Percentiles rank a stretch among this genome's conserved stretches.
Evolutionary conservation across 1,284 basidiomycete species (phyloP).

Genomic region (Moesziomyces sp.): DNA sequence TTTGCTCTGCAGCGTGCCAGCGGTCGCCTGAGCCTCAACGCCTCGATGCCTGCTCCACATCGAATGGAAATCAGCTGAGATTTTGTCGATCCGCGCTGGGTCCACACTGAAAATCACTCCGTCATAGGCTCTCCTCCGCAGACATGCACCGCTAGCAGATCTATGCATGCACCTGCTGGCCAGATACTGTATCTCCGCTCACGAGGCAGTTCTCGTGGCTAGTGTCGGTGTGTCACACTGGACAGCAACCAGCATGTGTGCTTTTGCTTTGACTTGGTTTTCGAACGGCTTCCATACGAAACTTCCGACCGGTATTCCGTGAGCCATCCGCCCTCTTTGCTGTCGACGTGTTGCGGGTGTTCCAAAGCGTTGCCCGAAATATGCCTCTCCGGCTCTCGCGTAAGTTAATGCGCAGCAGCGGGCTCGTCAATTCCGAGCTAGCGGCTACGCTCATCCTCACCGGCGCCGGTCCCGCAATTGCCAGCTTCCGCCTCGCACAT

Average conservation of each 20-base stretch:
- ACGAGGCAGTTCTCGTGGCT: too few species aligned
- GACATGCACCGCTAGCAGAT: neutral
- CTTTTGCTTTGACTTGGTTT: neutral
- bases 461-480: too few species aligned
- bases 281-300: slow-evolving; percentile 7
- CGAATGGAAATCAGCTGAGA: neutral
- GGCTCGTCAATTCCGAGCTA: too few species aligned
- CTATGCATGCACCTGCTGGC: neutral
- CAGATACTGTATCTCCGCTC: too few species aligned
- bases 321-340: too few species aligned
- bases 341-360: too few species aligned
- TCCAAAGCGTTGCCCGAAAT: slow-evolving; percentile 7
- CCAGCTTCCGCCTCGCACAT: neutral
- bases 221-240: slow-evolving; percentile 3
- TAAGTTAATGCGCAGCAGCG: too few species aligned
- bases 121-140: neutral
- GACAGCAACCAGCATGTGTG: too few species aligned
- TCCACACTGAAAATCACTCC: neutral
- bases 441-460: neutral
- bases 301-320: too few species aligned
- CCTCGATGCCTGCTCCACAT: neutral
- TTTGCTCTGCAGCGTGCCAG: too few species aligned
- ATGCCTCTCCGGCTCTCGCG: neutral
- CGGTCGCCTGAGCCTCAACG: neutral
- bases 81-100: neutral